Percentiles rank a stretch among this genome's conserved stretches.
Conservation (phyloP, 176 grass and related monocot species). For the Tuctoria greenei region DNA sequence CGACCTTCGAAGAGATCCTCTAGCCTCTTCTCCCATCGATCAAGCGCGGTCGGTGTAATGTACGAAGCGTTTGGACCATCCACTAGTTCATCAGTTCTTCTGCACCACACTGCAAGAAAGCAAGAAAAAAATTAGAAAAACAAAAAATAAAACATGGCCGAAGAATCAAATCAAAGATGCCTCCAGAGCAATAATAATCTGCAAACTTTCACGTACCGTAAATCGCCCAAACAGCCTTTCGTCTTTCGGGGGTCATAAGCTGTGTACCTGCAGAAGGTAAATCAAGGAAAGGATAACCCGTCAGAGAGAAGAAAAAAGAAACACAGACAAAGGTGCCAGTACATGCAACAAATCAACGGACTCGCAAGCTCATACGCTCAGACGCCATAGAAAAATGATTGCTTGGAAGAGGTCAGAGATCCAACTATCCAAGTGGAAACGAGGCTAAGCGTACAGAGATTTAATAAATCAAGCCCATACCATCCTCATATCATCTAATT, state of each 20-base stretch:
- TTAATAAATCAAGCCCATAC: constrained; percentile 42
- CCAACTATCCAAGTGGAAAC: constrained; percentile 19
- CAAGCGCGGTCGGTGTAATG: constrained; percentile 80
- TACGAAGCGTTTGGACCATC: constrained; percentile 92
- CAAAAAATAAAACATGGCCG: too few relatives aligned
- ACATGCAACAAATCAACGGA: background rate
- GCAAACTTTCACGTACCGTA: constrained; percentile 41
- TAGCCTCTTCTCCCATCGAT: constrained; percentile 79
- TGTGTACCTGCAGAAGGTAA: constrained; percentile 68
- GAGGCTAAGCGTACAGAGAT: background rate
- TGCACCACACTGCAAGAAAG: constrained; percentile 79
- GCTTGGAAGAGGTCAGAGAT: background rate
- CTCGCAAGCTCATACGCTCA: background rate
- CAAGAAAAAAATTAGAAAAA: background rate
- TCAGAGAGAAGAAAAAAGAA: constrained; percentile 13
- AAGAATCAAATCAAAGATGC: too few relatives aligned
- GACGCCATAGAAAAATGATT: background rate
- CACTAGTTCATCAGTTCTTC: constrained; percentile 95
- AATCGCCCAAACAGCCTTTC: constrained; percentile 93
- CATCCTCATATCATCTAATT: background rate
- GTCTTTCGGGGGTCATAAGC: constrained; percentile 87
- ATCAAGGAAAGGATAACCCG: background rate
- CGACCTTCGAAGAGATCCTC: constrained; percentile 77
- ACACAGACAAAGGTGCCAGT: background rate
- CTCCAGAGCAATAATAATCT: too few relatives aligned